phyloP scores from a whole-genome alignment of 495 filamentous ascomycete genomes.

The Podospora sp. region DNA sequence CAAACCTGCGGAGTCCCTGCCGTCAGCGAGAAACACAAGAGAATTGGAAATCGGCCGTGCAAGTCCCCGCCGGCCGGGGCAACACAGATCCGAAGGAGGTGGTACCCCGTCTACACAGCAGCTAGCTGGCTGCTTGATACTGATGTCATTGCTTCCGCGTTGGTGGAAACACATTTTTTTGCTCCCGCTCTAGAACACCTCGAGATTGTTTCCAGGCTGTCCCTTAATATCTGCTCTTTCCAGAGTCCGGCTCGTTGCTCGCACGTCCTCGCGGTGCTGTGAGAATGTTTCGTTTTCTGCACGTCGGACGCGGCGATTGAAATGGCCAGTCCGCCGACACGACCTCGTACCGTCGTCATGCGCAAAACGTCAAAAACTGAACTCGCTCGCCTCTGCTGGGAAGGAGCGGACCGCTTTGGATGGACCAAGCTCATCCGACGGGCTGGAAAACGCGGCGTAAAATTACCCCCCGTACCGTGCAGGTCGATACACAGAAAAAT shows the following conservation, averaged over 20 bases:
- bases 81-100: conserved; percentile 5
- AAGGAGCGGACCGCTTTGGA: background rate
- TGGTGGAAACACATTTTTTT: background rate
- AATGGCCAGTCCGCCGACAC: background rate
- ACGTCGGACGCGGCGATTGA: background rate
- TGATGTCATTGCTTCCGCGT: conserved; percentile 15
- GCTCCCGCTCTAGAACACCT: too few relatives aligned
- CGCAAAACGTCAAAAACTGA: background rate
- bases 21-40: background rate
- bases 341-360: background rate
- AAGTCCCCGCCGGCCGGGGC: conserved; percentile 12
- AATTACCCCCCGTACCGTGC: background rate
- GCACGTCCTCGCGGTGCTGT: background rate
- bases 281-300: conserved; percentile 11
- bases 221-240: background rate
- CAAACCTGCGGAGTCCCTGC: background rate
- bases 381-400: background rate
- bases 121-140: background rate
- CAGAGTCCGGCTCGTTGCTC: background rate
- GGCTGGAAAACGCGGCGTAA: background rate
- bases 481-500: background rate
- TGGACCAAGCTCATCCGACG: background rate
- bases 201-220: background rate
- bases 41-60: conserved; percentile 1
- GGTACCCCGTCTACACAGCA: background rate